Evolutionary conservation across 2,329 filamentous ascomycete genomes (phyloP), one percentile per base, ranked within the genome.

Genomic region (Neopestalotiopsis clavispora): DNA sequence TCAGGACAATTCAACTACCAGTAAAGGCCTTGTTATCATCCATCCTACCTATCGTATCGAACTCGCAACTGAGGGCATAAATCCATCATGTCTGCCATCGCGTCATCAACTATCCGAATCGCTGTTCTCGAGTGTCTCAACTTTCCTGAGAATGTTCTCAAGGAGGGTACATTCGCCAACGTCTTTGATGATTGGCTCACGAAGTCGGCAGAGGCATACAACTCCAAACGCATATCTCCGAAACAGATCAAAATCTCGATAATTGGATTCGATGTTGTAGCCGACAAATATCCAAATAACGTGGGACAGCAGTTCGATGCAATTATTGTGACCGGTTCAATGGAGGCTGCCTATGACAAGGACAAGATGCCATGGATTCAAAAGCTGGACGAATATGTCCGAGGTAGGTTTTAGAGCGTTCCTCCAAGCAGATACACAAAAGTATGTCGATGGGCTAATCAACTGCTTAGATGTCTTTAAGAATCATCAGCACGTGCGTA

Each of bases 391-490:
- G 7, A 52, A 2, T 52, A n/a, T 23, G 9, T 52, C 9, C 17
- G n/a, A 52, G 45, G 45, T 52, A 52, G 23, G 23, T 28, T 28
- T 28, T 28, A 28, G 4, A 13, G 42, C 42, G 6, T n/a, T 45
- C n/a, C 42, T 45, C 14, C 13, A 45, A 6, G n/a, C n/a, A 17
- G 12, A 4, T 14, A 45, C n/a, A 13, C 42, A 5, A 13, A 49
- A 6, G 42, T 49, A 4, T 6, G 42, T 49, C n/a, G 1, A 14
- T 49, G 2, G 2, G 45, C 45, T 52, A 23, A 52, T 52, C 6
- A 23, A 6, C 17, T 52, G 20, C 1, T 20, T n/a, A 68, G 60
- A 59, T 34, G 61, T 69, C 30, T 57, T 68, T 30, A 34, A 64
- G 17, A 64, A 17, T 10, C 42, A 65, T 14, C 66, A 60, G 20